These are phyloP conservation scores for Globisporangium takayamanum DNA, from an alignment of 352 stramenopile species.

Conservation along the genomic window DNA sequence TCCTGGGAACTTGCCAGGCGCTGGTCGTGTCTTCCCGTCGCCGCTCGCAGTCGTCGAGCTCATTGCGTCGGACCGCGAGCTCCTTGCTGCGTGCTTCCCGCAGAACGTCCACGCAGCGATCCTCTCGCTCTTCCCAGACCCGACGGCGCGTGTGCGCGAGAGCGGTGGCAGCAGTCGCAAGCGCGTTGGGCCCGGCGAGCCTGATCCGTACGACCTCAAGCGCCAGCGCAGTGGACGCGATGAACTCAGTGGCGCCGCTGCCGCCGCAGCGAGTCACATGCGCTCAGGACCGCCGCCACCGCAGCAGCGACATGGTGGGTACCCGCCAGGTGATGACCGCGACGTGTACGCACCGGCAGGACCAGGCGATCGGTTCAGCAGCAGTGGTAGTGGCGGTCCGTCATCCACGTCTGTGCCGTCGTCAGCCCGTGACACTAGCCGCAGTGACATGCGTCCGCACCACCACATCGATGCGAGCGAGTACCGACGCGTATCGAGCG, in stretches of 20 bases:
- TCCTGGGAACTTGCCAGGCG: conserved; percentile 19
- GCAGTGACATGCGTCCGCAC: background rate
- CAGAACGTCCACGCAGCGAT: conserved; percentile 69
- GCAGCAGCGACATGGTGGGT: conserved; percentile 1
- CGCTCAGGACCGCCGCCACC: background rate
- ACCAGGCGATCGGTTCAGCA: background rate
- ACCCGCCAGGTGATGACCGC: background rate
- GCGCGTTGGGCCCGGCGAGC: conserved; percentile 1
- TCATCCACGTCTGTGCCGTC: background rate
- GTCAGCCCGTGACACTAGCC: background rate
- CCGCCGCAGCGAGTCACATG: conserved; percentile 2
- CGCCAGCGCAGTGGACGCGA: conserved; percentile 12
- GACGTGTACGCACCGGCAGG: conserved; percentile 1
- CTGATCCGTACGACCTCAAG: conserved; percentile 11
- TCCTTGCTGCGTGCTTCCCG: conserved; percentile 60
- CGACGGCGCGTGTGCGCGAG: background rate
- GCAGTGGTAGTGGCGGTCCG: too few species aligned
- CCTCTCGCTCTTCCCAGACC: conserved; percentile 52
- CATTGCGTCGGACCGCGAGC: conserved; percentile 60
- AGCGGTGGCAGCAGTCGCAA: background rate
- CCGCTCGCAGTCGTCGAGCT: conserved; percentile 63
- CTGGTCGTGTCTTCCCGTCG: conserved; percentile 41
- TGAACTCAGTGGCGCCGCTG: background rate
- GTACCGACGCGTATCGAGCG: background rate
- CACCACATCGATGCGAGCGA: background rate